Evolutionary conservation across 2,329 filamentous ascomycete genomes (phyloP), one percentile per base, ranked within the genome.

Genomic region (Stemphylium lycopersici): DNA sequence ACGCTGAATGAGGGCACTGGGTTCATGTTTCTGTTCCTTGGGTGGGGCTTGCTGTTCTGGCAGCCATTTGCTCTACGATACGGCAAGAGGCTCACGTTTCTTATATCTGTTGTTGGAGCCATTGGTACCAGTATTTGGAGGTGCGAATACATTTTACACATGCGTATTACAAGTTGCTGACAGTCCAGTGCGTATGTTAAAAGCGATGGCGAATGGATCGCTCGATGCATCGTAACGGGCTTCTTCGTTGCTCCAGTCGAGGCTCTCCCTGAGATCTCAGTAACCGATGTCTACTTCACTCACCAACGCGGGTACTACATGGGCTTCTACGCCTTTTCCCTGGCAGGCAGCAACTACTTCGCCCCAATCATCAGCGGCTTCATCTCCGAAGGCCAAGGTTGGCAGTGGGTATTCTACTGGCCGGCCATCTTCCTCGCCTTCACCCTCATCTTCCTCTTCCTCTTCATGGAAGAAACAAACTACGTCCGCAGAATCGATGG

Each of bases 381-480:
- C 47, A 75, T 76, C 41, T 64, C 68, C 4, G 73, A 76, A 39
- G 59, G 65, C 2, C 66, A 72, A 50, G 71, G 71, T 6, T 76
- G 71, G 71, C 52, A 41, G 42, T 74, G 72, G 72, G 70, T 74
- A 2, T 65, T 71, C 52, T 79, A 81, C 61, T 84, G 82, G 76
- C 80, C 79, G 31, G 81, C 83, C 4, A 85, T 87, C 24, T 78
- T 86, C 58, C 68, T 74, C 3, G 82, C 71, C 0, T 69, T 80
- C 1, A 76, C 72, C 8, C 80, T 82, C 33, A 62, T 86, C 15
- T 77, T 84, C 58, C 70, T 82, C 1, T 85, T 84, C 72, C 82
- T 87, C 62, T 80, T 82, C 67, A 80, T 85, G 76, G 84, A 87
- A 67, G 84, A 87, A 68, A 85, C 84, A 4, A 86, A 83, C 65